These are phyloP conservation scores for Nigrograna mackinnonii DNA, from an alignment of 2,329 filamentous ascomycete genomes.

Conservation along the genomic window DNA sequence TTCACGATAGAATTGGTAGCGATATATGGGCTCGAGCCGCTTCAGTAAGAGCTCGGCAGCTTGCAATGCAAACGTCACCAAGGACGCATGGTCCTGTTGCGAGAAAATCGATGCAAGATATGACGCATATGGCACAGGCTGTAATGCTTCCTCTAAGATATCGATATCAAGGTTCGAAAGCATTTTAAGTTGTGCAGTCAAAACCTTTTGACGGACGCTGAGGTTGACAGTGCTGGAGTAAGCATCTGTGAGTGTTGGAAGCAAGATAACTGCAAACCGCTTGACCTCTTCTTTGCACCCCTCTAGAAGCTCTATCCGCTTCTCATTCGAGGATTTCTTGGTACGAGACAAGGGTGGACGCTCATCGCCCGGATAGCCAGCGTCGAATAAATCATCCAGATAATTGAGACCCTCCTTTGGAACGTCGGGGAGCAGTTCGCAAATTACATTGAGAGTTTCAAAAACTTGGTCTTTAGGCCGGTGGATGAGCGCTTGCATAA, in stretches of 20 bases:
- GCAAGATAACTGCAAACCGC: constrained; percentile 88
- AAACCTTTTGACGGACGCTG: constrained; percentile 89
- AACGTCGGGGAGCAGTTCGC: constrained; percentile 83
- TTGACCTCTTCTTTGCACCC: constrained; percentile 86
- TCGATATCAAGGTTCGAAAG: constrained; percentile 87
- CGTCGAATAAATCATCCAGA: constrained; percentile 54
- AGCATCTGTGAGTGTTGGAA: constrained; percentile 93
- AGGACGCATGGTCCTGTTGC: constrained; percentile 86
- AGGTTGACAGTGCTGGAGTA: constrained; percentile 98
- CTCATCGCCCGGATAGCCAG: constrained; percentile 53
- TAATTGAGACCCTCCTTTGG: constrained; percentile 60
- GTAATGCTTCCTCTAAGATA: constrained; percentile 83
- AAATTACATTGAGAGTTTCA: constrained; percentile 96
- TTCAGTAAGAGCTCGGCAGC: constrained; percentile 86
- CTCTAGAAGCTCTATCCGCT: constrained; percentile 78
- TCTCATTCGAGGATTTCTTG: constrained; percentile 69
- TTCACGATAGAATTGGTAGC: constrained; percentile 96
- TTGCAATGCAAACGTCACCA: constrained; percentile 86
- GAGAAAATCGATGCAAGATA: constrained; percentile 94
- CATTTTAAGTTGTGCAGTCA: constrained; percentile 97
- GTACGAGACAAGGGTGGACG: constrained; percentile 46
- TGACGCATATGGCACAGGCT: constrained; percentile 90
- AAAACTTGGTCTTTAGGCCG: constrained; percentile 94
- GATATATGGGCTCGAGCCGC: constrained; percentile 84
- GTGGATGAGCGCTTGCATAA: constrained; percentile 98